A percentile compares a stretch with the other conserved stretches of the same genome.
phyloP scores from a whole-genome alignment of 1,284 basidiomycete genomes.

The Vanrija sp. region DNA sequence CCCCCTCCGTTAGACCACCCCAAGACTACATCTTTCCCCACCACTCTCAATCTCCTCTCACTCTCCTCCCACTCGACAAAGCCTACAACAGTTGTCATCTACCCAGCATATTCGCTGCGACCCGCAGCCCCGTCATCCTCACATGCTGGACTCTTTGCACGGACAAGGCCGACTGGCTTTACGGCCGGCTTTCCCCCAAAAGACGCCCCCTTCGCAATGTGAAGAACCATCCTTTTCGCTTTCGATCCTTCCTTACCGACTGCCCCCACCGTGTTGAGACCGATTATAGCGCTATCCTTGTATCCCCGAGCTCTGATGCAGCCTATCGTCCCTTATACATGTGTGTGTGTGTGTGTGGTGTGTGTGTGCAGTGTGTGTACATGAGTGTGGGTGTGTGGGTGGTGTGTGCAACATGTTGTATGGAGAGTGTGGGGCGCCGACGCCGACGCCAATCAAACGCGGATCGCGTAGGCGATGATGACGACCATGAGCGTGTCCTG shows the following conservation, averaged over 20 bases:
- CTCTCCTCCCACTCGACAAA: not conserved
- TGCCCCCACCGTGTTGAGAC: conserved; percentile 1
- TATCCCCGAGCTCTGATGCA: conserved; percentile 11
- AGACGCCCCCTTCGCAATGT: no score
- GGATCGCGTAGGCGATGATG: conserved; percentile 40
- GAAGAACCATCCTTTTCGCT: conserved; percentile 5
- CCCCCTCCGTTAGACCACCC: conserved; percentile 11
- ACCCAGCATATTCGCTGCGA: not conserved
- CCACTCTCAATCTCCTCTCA: not conserved
- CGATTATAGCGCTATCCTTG: conserved; percentile 2
- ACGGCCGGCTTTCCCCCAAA: not conserved
- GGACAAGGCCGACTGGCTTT: not conserved
- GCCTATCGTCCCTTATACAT: not conserved
- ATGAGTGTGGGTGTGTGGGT: not conserved
- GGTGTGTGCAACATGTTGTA: not conserved
- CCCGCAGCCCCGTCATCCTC: not conserved
- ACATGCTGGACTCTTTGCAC: not conserved
- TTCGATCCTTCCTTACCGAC: conserved; percentile 10
- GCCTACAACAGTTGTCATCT: not conserved
- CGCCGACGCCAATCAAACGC: conserved; percentile 16
- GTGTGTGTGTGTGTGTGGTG: not conserved
- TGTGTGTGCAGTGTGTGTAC: not conserved
- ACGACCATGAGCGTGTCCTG: conserved; percentile 44
- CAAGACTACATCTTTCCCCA: not conserved
- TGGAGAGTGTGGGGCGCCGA: no score